A percentile compares a stretch with the other conserved stretches of the same genome.
phyloP scores from a whole-genome alignment of 495 filamentous ascomycete genomes.

The Hapsidospora chrysogenum region DNA sequence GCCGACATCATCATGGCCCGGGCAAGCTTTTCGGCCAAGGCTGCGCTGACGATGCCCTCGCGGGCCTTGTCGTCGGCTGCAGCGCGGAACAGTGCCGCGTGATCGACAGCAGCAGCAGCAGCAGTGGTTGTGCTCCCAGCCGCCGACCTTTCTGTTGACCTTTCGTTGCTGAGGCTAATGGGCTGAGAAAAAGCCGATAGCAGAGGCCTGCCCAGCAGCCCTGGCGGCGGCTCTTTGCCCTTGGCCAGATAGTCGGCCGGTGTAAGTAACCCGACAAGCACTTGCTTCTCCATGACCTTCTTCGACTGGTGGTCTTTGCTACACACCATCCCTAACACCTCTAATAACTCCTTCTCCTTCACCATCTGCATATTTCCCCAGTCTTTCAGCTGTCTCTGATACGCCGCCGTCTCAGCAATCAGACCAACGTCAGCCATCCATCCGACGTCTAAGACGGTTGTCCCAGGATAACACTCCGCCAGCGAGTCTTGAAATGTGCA shows the following conservation, averaged over 20 bases:
- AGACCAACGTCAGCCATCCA: conserved; percentile 19
- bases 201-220: conserved; percentile 9
- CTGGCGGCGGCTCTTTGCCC: conserved; percentile 6
- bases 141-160: too few relatives aligned
- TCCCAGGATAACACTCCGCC: too few relatives aligned
- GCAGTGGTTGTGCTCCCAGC: too few relatives aligned
- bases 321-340: conserved; percentile 16
- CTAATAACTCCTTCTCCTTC: conserved; percentile 15
- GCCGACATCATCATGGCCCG: conserved; percentile 15
- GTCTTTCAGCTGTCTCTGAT: conserved; percentile 9
- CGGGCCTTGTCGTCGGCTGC: conserved; percentile 11
- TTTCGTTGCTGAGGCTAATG: conserved; percentile 4
- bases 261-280: conserved; percentile 9
- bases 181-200: conserved; percentile 10
- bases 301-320: conserved; percentile 3
- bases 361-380: conserved; percentile 11
- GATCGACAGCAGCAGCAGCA: conserved; percentile 2
- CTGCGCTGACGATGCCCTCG: conserved; percentile 11
- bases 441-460: conserved; percentile 31
- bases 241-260: conserved; percentile 8
- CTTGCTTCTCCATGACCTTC: conserved; percentile 8
- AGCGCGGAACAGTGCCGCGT: too few relatives aligned
- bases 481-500: conserved; percentile 39
- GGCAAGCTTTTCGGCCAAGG: conserved; percentile 15
- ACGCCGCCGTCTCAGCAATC: conserved; percentile 10